phyloP scores from a whole-genome alignment of 1,284 basidiomycete species.

The Microbotryomycetes sp. region DNA sequence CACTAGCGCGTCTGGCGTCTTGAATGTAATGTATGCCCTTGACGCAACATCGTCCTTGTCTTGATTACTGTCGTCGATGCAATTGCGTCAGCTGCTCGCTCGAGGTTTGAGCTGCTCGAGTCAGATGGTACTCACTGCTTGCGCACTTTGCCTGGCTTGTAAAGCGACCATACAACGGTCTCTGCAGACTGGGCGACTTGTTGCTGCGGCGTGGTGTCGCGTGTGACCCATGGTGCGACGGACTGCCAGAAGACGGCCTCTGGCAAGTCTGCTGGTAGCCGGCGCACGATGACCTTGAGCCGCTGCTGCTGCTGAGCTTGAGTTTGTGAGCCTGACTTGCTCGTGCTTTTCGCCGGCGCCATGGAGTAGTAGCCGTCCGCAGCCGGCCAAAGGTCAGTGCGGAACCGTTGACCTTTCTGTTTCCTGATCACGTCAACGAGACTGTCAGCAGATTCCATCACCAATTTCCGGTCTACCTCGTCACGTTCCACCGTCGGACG shows the following conservation, averaged over 20 bases:
- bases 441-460: too few relatives aligned
- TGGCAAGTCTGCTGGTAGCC: conserved; percentile 84
- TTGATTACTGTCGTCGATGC: conserved; percentile 30
- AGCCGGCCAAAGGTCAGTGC: too few relatives aligned
- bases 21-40: conserved; percentile 88
- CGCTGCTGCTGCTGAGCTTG: conserved; percentile 40
- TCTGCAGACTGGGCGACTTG: background rate
- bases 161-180: conserved; percentile 59
- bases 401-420: too few relatives aligned
- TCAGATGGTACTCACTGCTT: conserved; percentile 8
- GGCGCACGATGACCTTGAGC: conserved; percentile 79
- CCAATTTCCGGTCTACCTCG: too few relatives aligned
- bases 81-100: background rate
- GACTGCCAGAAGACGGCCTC: conserved; percentile 90
- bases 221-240: conserved; percentile 72
- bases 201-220: conserved; percentile 63
- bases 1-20: conserved; percentile 60
- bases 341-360: background rate
- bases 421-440: too few relatives aligned
- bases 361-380: too few relatives aligned
- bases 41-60: conserved; percentile 74
- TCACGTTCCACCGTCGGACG: too few relatives aligned
- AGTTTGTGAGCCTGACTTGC: background rate
- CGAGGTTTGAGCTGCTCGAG: background rate
- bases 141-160: conserved; percentile 27